A percentile compares a stretch with the other conserved stretches of the same genome.
phyloP scores from a whole-genome alignment of 257 asterid genomes.

The Nyctanthes arbortristis region DNA sequence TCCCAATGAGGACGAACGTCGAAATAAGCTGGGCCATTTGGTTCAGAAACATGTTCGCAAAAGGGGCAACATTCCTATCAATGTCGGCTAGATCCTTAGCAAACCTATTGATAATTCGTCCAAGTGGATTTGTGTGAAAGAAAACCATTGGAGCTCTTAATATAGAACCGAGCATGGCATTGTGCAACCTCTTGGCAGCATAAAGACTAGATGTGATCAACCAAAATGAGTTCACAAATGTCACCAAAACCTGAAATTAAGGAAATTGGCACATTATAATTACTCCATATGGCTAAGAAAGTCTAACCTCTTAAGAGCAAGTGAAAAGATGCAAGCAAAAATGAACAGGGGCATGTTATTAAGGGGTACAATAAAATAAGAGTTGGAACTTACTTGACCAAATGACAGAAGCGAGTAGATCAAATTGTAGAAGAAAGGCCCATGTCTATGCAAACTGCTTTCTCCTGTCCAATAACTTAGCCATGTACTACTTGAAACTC shows the following conservation, averaged over 20 bases:
- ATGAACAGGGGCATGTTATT: conserved; percentile 5
- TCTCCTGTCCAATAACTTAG: conserved; percentile 84
- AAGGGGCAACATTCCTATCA: conserved; percentile 85
- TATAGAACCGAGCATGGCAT: conserved; percentile 72
- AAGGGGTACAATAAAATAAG: conserved; percentile 6
- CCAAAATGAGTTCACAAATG: conserved; percentile 87
- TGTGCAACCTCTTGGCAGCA: conserved; percentile 84
- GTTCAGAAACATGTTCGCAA: conserved; percentile 71
- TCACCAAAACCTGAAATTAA: conserved; percentile 72
- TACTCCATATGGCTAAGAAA: conserved; percentile 15
- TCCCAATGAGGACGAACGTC: conserved; percentile 89
- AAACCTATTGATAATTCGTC: conserved; percentile 91
- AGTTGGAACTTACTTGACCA: conserved; percentile 64
- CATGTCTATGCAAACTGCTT: conserved; percentile 34
- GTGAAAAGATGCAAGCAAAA: background rate
- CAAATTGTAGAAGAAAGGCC: conserved; percentile 67
- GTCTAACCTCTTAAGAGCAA: background rate
- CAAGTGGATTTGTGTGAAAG: conserved; percentile 97
- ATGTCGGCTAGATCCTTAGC: conserved; percentile 94
- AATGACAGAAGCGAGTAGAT: conserved; percentile 67
- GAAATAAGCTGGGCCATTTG: conserved; percentile 86
- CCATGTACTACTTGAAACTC: conserved; percentile 93
- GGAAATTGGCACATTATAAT: conserved; percentile 8
- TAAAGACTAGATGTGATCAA: conserved; percentile 82
- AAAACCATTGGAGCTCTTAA: conserved; percentile 98